Base-by-base conservation (phyloP, 2,329 filamentous ascomycete species). In the Alternaria gansuensis region DNA sequence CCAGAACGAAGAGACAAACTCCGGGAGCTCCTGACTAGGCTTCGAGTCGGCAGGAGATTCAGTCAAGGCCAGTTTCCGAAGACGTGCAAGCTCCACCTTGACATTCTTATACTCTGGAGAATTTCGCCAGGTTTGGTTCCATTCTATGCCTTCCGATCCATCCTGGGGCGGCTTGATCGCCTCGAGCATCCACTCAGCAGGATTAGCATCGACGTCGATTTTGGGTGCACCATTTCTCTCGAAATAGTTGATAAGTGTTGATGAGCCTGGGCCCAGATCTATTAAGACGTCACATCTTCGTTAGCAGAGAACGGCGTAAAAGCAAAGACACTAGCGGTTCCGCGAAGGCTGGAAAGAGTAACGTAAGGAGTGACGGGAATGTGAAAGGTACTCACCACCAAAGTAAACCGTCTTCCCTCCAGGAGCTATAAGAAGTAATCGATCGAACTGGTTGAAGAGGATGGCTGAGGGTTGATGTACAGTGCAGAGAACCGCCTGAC, bases 381-480 rank as follows among this genome's bases (percentile, higher is more conserved):
- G 5, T 13, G 33, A 34, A 9, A 9, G 33, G 13, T 34, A 34
- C n/a, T 37, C n/a, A 17, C 34, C 37, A 23, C 90, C 91, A 71
- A 92, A 94, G 80, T 95, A 95, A 40, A 93, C 89, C 1, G 90
- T 92, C 72, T 83, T 85, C 54, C 91, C 91, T 54, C 91, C 90
- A 71, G 86, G 88, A 34, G 88, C 88, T 13, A 94, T 81, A 81
- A 95, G 91, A 31, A 94, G 83, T 5, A 95, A 85, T 57, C 90
- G 86, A 70, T 95, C 91, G 74, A 95, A 97, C 58, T 91, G 89
- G 76, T 97, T 91, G 82, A 97, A 97, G 51, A 97, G 84, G 85
- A 96, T 92, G 34, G 93, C 93, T 11, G 92, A 96, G n/a, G 94
- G 93, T 77, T 98, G 94, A 77, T 98, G 94, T 60, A 97, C 97